Conservation (phyloP, 108 stramenopile genomes). For the Nitzschia sp. region DNA sequence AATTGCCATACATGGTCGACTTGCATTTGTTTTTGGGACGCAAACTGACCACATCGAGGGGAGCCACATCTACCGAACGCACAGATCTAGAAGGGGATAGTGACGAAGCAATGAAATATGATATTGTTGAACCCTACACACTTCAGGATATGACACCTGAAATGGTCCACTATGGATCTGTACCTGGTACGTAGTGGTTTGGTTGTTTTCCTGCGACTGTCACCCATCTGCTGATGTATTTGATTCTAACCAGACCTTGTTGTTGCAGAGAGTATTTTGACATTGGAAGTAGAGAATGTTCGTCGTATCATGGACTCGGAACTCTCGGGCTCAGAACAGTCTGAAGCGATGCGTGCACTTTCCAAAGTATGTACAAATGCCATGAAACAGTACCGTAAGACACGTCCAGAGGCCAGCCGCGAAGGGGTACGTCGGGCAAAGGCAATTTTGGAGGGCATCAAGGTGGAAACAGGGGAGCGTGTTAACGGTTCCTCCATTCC, state of each 20-base stretch:
- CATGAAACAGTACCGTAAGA: conserved; percentile 95
- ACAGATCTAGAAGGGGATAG: conserved; percentile 20
- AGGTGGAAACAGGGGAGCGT: conserved; percentile 63
- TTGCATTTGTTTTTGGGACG: conserved; percentile 94
- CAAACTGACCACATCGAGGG: conserved; percentile 48
- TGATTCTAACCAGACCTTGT: too few species aligned
- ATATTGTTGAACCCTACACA: conserved; percentile 63
- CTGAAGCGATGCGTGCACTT: conserved; percentile 63
- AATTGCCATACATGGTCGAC: conserved; percentile 97
- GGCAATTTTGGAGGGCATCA: conserved; percentile 81
- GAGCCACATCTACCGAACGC: conserved; percentile 25
- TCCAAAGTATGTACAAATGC: conserved; percentile 79
- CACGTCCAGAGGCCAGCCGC: conserved; percentile 86
- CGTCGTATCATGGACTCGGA: conserved; percentile 80
- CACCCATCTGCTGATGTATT: too few species aligned
- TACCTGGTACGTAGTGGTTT: too few species aligned
- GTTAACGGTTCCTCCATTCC: conserved; percentile 62
- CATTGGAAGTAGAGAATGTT: conserved; percentile 91
- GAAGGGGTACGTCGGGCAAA: conserved; percentile 85
- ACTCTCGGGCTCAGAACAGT: conserved; percentile 65
- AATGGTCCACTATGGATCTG: conserved; percentile 94
- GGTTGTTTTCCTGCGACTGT: too few species aligned
- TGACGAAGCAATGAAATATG: conserved; percentile 22
- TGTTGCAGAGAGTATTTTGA: conserved; percentile 86
- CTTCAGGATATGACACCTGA: conserved; percentile 94